Evolutionary conservation across 2,329 filamentous ascomycete species (phyloP).

Genomic region (Oidium heveae): DNA sequence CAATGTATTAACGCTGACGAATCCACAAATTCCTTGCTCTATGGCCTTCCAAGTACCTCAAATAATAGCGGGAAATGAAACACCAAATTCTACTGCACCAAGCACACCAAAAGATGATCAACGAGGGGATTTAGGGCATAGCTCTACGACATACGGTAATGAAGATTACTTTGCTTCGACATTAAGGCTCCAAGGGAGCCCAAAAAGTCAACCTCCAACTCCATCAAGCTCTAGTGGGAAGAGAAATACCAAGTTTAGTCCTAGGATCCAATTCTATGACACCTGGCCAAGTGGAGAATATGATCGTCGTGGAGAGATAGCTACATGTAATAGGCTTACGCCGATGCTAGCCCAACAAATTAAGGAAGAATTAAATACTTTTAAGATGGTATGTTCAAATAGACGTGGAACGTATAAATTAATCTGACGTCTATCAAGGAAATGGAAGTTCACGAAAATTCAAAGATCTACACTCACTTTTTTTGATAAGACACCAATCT

Average conservation of each 20-base stretch:
- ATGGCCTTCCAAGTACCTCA: slow-evolving; percentile 31
- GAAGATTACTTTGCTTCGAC: slow-evolving; percentile 79
- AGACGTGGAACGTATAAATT: background rate
- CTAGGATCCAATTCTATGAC: slow-evolving; percentile 81
- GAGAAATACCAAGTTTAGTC: slow-evolving; percentile 55
- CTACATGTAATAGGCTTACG: slow-evolving; percentile 91
- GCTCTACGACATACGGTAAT: slow-evolving; percentile 42
- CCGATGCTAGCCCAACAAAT: slow-evolving; percentile 96
- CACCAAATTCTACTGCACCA: slow-evolving; percentile 62
- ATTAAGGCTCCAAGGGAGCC: slow-evolving; percentile 46
- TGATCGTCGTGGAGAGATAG: slow-evolving; percentile 82
- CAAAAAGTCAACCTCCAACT: slow-evolving; percentile 58
- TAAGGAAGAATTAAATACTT: slow-evolving; percentile 96
- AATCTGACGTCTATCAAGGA: slow-evolving; percentile 38
- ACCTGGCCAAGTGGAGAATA: slow-evolving; percentile 94
- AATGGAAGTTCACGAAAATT: slow-evolving; percentile 98
- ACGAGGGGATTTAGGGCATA: slow-evolving; percentile 37
- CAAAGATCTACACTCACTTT: slow-evolving; percentile 99
- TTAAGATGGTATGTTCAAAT: slow-evolving; percentile 65
- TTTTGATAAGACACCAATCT: slow-evolving; percentile 41
- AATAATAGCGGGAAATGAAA: slow-evolving; percentile 43
- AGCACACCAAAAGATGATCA: slow-evolving; percentile 67
- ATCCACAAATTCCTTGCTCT: slow-evolving; percentile 28
- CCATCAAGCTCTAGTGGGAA: slow-evolving; percentile 36
- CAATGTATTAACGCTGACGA: slow-evolving; percentile 41